phyloP scores from a whole-genome alignment of 2,329 filamentous ascomycete species.

The Chaetomium strumarium region DNA sequence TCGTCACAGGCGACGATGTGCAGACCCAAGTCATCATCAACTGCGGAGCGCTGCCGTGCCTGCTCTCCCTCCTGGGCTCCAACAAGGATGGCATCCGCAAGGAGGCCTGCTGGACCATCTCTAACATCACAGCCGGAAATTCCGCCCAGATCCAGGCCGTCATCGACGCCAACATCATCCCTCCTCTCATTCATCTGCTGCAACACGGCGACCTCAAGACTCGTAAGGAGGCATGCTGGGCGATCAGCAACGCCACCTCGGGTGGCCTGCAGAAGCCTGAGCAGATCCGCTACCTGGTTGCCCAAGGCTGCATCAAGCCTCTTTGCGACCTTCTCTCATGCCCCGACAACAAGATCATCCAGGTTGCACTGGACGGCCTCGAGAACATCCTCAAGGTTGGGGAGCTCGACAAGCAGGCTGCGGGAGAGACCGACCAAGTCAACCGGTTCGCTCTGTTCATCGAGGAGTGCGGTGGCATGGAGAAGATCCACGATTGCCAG shows the following conservation, averaged over 20 bases:
- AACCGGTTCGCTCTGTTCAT: constrained; percentile 98
- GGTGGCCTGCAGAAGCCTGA: constrained; percentile 98
- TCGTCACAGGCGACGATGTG: constrained; percentile 96
- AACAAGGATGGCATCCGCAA: constrained; percentile 99
- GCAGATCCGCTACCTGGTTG: constrained; percentile 92
- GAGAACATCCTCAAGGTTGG: constrained; percentile 99
- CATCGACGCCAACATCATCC: constrained; percentile 94
- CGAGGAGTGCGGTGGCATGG: constrained; percentile 97
- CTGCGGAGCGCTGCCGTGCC: constrained; percentile 84
- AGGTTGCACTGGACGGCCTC: constrained; percentile 92
- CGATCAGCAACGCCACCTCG: constrained; percentile 96
- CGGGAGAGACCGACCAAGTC: constrained; percentile 71
- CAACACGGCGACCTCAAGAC: constrained; percentile 98
- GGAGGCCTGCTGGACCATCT: constrained; percentile 99
- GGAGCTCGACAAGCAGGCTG: constrained; percentile 93
- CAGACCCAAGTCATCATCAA: constrained; percentile 99
- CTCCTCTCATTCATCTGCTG: constrained; percentile 89
- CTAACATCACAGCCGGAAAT: constrained; percentile 97
- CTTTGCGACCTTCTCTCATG: constrained; percentile 91
- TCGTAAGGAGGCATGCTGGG: constrained; percentile 98
- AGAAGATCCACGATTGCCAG: constrained; percentile 99
- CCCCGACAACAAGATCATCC: constrained; percentile 99
- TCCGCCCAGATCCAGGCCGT: constrained; percentile 96
- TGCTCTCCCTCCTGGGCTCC: constrained; percentile 90
- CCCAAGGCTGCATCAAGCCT: constrained; percentile 93